Evolutionary conservation across 305 asterid genomes (phyloP), one percentile per base, ranked within the genome.

Genomic region (Coffea humblotiana): DNA sequence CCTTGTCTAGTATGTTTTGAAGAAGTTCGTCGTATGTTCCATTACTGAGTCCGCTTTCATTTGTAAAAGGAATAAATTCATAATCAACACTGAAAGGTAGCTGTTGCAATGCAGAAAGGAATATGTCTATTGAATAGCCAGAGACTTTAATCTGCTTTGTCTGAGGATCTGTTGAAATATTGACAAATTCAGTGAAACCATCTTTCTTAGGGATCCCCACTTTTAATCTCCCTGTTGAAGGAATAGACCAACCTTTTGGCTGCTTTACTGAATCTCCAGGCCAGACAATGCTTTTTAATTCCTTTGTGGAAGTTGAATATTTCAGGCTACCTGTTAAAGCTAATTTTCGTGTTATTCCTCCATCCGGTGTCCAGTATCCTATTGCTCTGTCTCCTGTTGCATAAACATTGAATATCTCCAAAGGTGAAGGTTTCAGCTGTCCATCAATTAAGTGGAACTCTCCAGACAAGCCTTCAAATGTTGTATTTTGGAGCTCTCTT

Each of bases 121-220:
- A 92, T 18, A 92, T 83, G 48, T 86, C 90, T 45, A 92, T 82
- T 19, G 90, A 76, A 84, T 88, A 91, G 13, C 97, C 97, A 35
- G 84, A 76, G 45, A 85, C 83, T 14, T 49, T 56, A 4, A 49
- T 73, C 35, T 19, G 25, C 12, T 56, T 63, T 16, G 78, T 78
- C 75, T 23, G 27, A 32, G 81, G 85, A 79, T 90, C 87, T n/a
- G 16, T 19, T 11, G 61, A 48, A 43, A 76, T 83, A 40, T 75
- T 48, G 52, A 84, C 83, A 74, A 89, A 88, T 71, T 86, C 92
- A 8, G 21, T 71, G 79, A 80, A 92, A 76, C 90, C 90, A 63
- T 18, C 13, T 78, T 78, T 88, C 85, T 77, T 43, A 27, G 94
- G 92, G 63, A 91, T 29, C 43, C 92, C 94, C 25, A 91, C 85